Evolutionary conservation across 768 basidiomycete genomes (phyloP), one percentile per base, ranked within the genome.

Genomic region (Amanita molliuscula): DNA sequence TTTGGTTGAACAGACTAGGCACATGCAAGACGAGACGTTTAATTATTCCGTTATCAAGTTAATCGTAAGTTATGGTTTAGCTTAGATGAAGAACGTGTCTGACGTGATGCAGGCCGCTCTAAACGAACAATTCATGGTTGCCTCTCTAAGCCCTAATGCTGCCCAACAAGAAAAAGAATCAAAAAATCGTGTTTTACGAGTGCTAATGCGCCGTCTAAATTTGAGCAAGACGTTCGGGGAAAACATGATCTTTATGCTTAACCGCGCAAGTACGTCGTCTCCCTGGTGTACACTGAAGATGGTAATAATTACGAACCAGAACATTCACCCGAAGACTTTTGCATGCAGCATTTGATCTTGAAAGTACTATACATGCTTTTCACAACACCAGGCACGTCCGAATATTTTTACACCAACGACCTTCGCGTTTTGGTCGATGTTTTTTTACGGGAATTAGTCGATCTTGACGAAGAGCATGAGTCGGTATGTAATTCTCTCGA

Each of bases 101-200:
- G 15, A 54, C 13, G 8, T 35, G 28, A 18, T 6, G 1, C 58
- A 94, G 91, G 84, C 93, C 28, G 84, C 93, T 0, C 72, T 99
- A 26, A 99, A 97, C 60, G 95, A 99, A 62, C 94, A 98, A 65
- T 99, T 95, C 67, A 99, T 99, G 95, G 92, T 97, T 4, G 82
- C 88, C 0, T 78, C 81, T 3, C 61, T 92, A 37, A 57, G 59
- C 15, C 60, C 52, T 26, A 69, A 72, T 47, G 57, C 38, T 53
- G 11, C 46, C 53, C 33, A 47, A 48, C 13, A 55, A 52, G 43
- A 62, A 51, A 42, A 47, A 46, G 75, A 80, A 48, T 64, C 66
- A 13, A 71, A 75, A 51, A 99, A 99, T 61, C 76, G 90, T 20
- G 83, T 99, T 2, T 65, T 98, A 46, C 73, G 79, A 18, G 82